Percentiles rank a stretch among this genome's conserved stretches.
These are phyloP conservation scores for Waitea zeae DNA, from an alignment of 1,284 basidiomycete species.

Conservation along the genomic window DNA sequence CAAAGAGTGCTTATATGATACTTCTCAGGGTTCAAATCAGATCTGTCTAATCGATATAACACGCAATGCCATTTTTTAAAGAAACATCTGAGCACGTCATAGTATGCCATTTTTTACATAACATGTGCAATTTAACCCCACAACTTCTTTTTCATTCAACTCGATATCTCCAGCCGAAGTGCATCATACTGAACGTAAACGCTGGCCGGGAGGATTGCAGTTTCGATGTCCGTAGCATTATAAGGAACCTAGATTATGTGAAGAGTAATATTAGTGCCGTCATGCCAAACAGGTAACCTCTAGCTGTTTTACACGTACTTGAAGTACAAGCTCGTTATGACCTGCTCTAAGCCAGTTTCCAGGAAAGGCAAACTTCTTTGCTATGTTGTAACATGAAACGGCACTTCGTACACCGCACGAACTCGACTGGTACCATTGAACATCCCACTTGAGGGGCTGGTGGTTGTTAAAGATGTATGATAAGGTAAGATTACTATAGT, in stretches of 20 bases:
- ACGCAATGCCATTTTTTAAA: too few species aligned
- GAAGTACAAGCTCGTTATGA: constrained; percentile 7
- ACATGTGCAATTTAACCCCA: too few species aligned
- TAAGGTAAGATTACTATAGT: constrained; percentile 6
- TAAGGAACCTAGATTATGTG: constrained; percentile 7
- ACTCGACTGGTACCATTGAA: constrained; percentile 8
- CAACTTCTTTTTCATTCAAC: too few species aligned
- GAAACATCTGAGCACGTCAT: too few species aligned
- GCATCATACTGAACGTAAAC: not conserved
- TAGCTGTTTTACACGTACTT: too few species aligned
- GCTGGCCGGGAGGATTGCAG: not conserved
- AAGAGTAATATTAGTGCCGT: not conserved
- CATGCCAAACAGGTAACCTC: not conserved
- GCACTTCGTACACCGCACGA: constrained; percentile 9
- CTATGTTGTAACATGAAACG: constrained; percentile 9
- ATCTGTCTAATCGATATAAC: too few species aligned
- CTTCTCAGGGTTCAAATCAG: too few species aligned
- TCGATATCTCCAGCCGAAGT: too few species aligned
- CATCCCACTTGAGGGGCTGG: constrained; percentile 8
- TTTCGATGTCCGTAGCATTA: constrained; percentile 8
- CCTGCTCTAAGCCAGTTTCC: constrained; percentile 7
- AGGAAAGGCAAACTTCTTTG: constrained; percentile 8
- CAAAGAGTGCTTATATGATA: too few species aligned
- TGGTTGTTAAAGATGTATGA: constrained; percentile 6
- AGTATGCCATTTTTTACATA: too few species aligned